Conservation (phyloP, 768 basidiomycete species). For the Gloeopeniophorella convolvens region DNA sequence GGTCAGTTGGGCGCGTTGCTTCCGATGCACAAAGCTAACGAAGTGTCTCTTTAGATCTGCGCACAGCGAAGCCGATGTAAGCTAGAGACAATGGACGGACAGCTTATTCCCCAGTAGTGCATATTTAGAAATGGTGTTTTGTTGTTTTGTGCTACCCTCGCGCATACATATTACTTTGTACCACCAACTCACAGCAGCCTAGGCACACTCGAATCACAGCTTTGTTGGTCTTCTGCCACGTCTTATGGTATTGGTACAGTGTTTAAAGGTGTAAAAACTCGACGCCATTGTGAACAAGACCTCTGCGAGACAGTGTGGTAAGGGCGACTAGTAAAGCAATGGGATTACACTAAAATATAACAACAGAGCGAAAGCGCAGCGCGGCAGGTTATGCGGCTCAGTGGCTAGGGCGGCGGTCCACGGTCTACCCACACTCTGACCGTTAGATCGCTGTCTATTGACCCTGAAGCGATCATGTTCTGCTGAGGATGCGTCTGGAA, state of each 20-base stretch:
- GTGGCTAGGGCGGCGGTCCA: slow-evolving; percentile 8
- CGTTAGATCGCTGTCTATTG: slow-evolving; percentile 75
- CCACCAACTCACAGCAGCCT: slow-evolving; percentile 9
- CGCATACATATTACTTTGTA: slow-evolving; percentile 14
- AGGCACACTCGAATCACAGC: slow-evolving; percentile 13
- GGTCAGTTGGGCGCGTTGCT: slow-evolving; percentile 37
- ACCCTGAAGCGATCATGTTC: slow-evolving; percentile 84
- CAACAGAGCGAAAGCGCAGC: neutral
- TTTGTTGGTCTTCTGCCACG: neutral
- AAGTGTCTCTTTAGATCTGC: slow-evolving; percentile 5
- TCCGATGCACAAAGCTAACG: neutral
- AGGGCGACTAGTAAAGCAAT: too few relatives aligned
- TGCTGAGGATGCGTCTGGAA: slow-evolving; percentile 75
- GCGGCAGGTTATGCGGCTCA: neutral
- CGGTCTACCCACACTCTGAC: slow-evolving; percentile 79
- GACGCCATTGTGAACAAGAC: too few relatives aligned
- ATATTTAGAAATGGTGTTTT: slow-evolving; percentile 7
- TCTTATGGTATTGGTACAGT: slow-evolving; percentile 1
- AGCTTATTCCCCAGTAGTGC: neutral
- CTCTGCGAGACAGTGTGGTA: too few relatives aligned
- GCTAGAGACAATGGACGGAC: neutral
- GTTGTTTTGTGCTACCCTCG: neutral
- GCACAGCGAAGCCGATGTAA: slow-evolving; percentile 9
- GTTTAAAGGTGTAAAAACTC: too few relatives aligned
- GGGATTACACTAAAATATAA: neutral